Conservation (phyloP, 495 filamentous ascomycete genomes). For the Aspergillus nanangensis region DNA sequence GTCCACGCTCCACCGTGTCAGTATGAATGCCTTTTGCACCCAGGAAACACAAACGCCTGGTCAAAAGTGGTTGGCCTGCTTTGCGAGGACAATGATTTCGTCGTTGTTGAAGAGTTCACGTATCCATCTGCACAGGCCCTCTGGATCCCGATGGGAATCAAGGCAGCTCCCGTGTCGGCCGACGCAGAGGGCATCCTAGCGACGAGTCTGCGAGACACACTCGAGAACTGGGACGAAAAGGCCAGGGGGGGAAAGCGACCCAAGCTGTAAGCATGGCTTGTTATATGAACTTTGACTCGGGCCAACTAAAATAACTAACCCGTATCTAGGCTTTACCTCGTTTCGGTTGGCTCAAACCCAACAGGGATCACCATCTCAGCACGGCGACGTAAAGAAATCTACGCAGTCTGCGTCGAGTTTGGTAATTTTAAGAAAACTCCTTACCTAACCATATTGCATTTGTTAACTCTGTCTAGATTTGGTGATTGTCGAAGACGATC, state of each 20-base stretch:
- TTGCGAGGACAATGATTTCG: neutral
- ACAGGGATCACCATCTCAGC: slow-evolving; percentile 77
- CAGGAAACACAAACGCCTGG: no score
- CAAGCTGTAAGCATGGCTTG: no score
- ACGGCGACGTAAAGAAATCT: slow-evolving; percentile 63
- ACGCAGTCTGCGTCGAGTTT: slow-evolving; percentile 69
- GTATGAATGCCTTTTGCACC: no score
- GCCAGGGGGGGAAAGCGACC: slow-evolving; percentile 65
- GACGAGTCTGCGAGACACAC: slow-evolving; percentile 57
- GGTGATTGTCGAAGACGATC: slow-evolving; percentile 90
- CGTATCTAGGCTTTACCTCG: no score
- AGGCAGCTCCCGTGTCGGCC: slow-evolving; percentile 32
- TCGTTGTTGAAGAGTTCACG: neutral
- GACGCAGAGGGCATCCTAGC: slow-evolving; percentile 78
- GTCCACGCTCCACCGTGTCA: no score
- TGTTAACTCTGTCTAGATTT: slow-evolving; percentile 87
- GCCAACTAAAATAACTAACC: no score
- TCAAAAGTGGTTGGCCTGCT: neutral
- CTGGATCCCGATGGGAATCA: neutral
- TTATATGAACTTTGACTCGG: no score
- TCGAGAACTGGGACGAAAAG: slow-evolving; percentile 60
- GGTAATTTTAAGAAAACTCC: no score
- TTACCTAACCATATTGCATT: no score
- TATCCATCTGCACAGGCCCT: neutral
- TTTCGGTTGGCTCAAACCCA: slow-evolving; percentile 80